Evolutionary conservation across 176 grass and related monocot species (phyloP).

Genomic region (Hordeum marinum): DNA sequence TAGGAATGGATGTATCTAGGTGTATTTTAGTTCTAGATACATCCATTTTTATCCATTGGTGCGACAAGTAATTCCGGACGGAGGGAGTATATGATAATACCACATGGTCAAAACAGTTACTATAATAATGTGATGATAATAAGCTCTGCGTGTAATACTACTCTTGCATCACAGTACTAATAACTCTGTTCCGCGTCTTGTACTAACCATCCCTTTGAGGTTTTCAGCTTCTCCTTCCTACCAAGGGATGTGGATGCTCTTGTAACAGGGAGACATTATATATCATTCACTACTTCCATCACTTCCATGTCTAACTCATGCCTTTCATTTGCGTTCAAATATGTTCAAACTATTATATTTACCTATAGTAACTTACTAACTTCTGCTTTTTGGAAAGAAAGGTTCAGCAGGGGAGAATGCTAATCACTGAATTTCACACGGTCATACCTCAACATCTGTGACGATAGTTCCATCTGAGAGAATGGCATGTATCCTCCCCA

Average conservation of each 20-base stretch:
- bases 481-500: slow-evolving; percentile 97
- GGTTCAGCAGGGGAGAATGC: neutral
- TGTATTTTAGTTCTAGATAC: no score
- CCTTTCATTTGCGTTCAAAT: neutral
- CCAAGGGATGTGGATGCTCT: neutral
- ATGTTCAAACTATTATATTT: neutral
- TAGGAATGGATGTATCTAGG: no score
- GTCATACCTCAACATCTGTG: slow-evolving; percentile 78
- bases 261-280: neutral
- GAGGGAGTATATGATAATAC: neutral
- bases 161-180: neutral
- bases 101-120: neutral
- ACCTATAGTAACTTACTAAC: neutral
- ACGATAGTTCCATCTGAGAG: slow-evolving; percentile 70
- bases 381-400: neutral
- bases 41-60: no score
- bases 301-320: neutral
- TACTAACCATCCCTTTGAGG: no score
- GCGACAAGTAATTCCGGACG: no score
- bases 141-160: neutral
- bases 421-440: neutral
- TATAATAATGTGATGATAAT: neutral
- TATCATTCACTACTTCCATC: neutral
- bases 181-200: no score
- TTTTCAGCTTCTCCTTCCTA: neutral